phyloP scores from a whole-genome alignment of 2,329 filamentous ascomycete species.

The Trichoderma sp. region DNA sequence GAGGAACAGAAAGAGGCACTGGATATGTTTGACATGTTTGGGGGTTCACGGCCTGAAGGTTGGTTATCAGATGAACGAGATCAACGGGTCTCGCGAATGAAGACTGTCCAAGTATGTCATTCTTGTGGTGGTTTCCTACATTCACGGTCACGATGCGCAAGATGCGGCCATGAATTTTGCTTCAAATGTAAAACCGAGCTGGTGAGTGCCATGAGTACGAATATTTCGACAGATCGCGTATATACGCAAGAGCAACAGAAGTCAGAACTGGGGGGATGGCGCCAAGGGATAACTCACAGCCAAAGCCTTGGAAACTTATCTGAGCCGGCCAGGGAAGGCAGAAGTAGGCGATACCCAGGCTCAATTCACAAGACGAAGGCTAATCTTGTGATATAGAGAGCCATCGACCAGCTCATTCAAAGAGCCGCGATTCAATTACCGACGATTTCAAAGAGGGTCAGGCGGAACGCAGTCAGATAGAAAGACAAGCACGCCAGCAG shows the following conservation, averaged over 20 bases:
- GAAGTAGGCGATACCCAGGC: not conserved
- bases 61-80: slow-evolving; percentile 50
- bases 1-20: slow-evolving; percentile 49
- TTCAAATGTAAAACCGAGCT: slow-evolving; percentile 49
- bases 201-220: slow-evolving; percentile 18
- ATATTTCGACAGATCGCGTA: not conserved
- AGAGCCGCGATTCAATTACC: slow-evolving; percentile 6
- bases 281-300: not conserved
- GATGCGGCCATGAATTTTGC: slow-evolving; percentile 58
- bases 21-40: slow-evolving; percentile 53
- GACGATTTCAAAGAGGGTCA: not conserved
- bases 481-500: slow-evolving; percentile 7
- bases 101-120: slow-evolving; percentile 51
- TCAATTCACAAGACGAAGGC: not conserved
- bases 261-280: not conserved
- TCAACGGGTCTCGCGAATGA: slow-evolving; percentile 32
- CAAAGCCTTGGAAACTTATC: slow-evolving; percentile 8
- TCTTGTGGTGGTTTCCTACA: slow-evolving; percentile 51
- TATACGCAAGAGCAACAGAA: not conserved
- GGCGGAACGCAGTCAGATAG: not conserved
- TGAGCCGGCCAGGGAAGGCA: not conserved
- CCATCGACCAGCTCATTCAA: not conserved
- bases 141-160: slow-evolving; percentile 47
- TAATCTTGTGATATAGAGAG: not conserved
- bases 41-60: slow-evolving; percentile 50